Evolutionary conservation across 306 rosid genomes (phyloP), one percentile per base, ranked within the genome.

Genomic region (Cicer bijugum): DNA sequence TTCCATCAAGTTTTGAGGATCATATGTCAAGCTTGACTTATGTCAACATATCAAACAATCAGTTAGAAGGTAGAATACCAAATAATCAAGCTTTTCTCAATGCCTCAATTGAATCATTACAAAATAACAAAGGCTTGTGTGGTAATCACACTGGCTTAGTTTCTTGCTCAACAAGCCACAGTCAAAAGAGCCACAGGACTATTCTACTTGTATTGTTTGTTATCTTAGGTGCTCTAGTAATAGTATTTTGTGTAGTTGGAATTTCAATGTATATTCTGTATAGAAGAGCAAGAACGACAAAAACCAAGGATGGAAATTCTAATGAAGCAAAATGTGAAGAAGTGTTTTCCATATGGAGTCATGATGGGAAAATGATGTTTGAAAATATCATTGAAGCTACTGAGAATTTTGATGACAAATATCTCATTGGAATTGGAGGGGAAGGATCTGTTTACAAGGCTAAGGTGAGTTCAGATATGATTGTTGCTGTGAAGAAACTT

Each of bases 1-100:
- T 86, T 51, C 89, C 89, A 11, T 39, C 80, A 3, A 51, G 62
- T 40, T 86, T 86, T 51, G 55, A 12, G 11, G 53, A 45, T 46
- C 3, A 12, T 11, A 40, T 80, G 83, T 63, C 78, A 80, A 61
- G 80, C 53, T 86, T 85, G 85, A 53, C 19, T 23, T 14, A n/a
- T 15, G 74, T 83, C 64, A 76, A 80, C 65, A 74, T 82, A 44
- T 86, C 87, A 20, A 8, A 59, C 70, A 77, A 77, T 20, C 55
- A 77, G n/a, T 50, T 77, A 60, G 65, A 77, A 59, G 81, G 81
- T 37, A 47, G 56, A 2, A 19, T 77, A 38, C 81, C 81, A n/a
- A 51, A 78, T 1, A 70, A 14, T 15, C 4, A 38, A 50, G 82
- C 82, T 50, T 78, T 78, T 52, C 66, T 40, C 57, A 42, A 50